phyloP scores from a whole-genome alignment of 1,139 yeast species.

The Taphrina populina region DNA sequence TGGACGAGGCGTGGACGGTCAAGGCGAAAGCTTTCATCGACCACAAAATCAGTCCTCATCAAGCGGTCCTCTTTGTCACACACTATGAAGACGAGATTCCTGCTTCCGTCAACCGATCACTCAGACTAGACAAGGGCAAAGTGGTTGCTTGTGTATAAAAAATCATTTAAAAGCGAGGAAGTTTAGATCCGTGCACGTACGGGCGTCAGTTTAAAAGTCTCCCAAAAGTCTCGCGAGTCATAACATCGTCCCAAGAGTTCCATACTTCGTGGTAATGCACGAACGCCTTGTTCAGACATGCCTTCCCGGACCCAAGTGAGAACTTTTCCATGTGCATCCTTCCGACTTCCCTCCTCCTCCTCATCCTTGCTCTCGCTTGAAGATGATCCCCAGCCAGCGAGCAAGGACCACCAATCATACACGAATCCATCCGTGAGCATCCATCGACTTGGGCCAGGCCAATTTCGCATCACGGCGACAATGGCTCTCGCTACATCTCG shows the following conservation, averaged over 20 bases:
- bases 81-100: slow-evolving; percentile 70
- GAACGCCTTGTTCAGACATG: slow-evolving; percentile 19
- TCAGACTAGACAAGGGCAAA: slow-evolving; percentile 37
- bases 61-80: slow-evolving; percentile 53
- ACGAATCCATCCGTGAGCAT: slow-evolving; percentile 32
- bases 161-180: too few species aligned
- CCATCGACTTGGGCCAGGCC: slow-evolving; percentile 32
- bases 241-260: slow-evolving; percentile 26
- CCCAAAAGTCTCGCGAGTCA: slow-evolving; percentile 29
- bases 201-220: slow-evolving; percentile 17
- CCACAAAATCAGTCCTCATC: slow-evolving; percentile 58
- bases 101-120: slow-evolving; percentile 45
- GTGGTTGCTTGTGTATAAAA: too few species aligned
- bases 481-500: slow-evolving; percentile 29
- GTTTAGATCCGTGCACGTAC: slow-evolving; percentile 26
- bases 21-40: slow-evolving; percentile 67
- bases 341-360: background rate
- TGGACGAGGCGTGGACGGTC: slow-evolving; percentile 67
- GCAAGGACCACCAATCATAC: slow-evolving; percentile 33
- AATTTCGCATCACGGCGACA: slow-evolving; percentile 23
- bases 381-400: slow-evolving; percentile 26
- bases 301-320: slow-evolving; percentile 20
- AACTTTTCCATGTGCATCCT: slow-evolving; percentile 16
- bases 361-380: background rate
- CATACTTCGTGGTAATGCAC: slow-evolving; percentile 27